Conservation (phyloP, 108 stramenopile genomes). For the Skeletonema potamos region DNA sequence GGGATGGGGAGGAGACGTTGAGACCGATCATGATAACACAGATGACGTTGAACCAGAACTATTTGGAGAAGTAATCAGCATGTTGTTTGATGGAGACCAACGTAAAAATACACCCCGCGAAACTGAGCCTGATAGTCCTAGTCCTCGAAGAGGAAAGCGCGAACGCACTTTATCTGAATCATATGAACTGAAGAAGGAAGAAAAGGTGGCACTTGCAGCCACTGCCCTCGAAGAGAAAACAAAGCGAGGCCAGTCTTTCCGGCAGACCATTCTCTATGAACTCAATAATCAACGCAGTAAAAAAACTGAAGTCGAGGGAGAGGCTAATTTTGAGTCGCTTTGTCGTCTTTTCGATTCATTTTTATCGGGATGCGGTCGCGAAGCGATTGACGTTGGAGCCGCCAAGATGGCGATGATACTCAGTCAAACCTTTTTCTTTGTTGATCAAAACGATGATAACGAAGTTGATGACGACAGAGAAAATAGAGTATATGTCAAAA, state of each 20-base stretch:
- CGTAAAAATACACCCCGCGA: neutral
- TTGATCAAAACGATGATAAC: conserved; percentile 15
- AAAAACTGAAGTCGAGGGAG: conserved; percentile 39
- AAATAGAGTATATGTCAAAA: conserved; percentile 54
- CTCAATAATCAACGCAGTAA: conserved; percentile 65
- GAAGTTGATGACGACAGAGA: conserved; percentile 29
- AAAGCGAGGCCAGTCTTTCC: conserved; percentile 23
- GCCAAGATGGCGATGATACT: conserved; percentile 82
- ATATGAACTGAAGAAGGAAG: neutral
- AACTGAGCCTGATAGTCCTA: neutral
- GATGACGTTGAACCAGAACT: conserved; percentile 33
- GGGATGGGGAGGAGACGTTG: conserved; percentile 39
- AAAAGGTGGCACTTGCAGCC: conserved; percentile 42
- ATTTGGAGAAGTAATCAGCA: conserved; percentile 29
- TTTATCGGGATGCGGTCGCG: conserved; percentile 60
- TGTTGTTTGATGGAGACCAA: conserved; percentile 13
- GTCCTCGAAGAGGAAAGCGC: no score
- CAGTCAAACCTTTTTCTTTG: conserved; percentile 60
- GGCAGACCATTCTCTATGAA: conserved; percentile 63
- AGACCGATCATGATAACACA: conserved; percentile 3
- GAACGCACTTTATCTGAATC: neutral
- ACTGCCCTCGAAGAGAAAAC: conserved; percentile 43
- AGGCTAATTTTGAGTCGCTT: conserved; percentile 55
- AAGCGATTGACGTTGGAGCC: conserved; percentile 55
- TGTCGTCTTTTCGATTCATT: conserved; percentile 62